phyloP scores from a whole-genome alignment of 2,329 filamentous ascomycete species.

The Scytalidium sp. region DNA sequence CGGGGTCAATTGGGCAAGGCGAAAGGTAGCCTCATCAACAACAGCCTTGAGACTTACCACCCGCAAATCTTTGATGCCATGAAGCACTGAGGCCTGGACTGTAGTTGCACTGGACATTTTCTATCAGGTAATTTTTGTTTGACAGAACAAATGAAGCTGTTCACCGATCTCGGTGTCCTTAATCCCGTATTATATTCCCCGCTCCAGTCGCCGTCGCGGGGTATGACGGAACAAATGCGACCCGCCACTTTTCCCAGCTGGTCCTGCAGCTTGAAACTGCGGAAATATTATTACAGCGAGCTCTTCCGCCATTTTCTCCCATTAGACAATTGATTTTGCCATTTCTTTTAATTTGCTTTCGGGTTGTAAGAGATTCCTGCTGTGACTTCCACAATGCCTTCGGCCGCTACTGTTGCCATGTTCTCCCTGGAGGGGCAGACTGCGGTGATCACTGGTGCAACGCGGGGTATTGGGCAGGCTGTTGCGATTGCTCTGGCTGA shows the following conservation, averaged over 20 bases:
- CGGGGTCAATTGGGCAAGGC: neutral
- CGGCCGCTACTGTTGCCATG: constrained; percentile 17
- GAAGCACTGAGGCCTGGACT: constrained; percentile 27
- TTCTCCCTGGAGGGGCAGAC: constrained; percentile 35
- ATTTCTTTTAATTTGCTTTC: neutral
- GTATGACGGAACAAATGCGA: no score
- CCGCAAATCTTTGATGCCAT: constrained; percentile 28
- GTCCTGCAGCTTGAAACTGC: no score
- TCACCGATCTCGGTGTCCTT: neutral
- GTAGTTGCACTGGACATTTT: constrained; percentile 2
- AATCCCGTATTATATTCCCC: neutral
- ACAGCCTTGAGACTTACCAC: constrained; percentile 19
- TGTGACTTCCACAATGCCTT: constrained; percentile 21
- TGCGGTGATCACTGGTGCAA: constrained; percentile 34
- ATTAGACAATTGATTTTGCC: neutral
- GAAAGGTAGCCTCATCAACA: neutral
- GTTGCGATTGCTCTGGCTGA: constrained; percentile 34
- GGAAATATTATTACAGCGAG: no score
- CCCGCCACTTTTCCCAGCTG: no score
- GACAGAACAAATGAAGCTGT: neutral
- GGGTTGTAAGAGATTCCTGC: neutral
- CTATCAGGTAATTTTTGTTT: neutral
- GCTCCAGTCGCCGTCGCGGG: neutral
- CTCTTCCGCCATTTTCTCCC: neutral
- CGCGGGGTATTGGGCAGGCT: constrained; percentile 35